Conservation (phyloP, 768 basidiomycete genomes). For the Sporobolomyces phaffii region DNA sequence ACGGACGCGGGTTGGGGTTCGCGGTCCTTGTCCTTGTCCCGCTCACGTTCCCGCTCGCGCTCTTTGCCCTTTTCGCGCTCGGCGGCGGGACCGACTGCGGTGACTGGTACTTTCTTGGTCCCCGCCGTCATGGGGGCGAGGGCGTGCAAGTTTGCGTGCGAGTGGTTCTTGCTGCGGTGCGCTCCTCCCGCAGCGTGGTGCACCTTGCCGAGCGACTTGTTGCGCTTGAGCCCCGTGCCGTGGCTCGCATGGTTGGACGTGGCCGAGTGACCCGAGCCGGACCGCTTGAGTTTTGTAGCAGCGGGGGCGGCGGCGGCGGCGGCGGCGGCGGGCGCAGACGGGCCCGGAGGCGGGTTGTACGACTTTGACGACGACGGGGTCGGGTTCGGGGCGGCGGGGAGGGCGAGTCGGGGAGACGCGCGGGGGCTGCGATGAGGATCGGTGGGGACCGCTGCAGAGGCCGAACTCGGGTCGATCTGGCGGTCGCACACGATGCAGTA, state of each 20-base stretch:
- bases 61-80: slow-evolving; percentile 5
- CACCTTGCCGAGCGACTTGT: slow-evolving; percentile 11
- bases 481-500: slow-evolving; percentile 35
- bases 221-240: slow-evolving; percentile 16
- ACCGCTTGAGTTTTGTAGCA: neutral
- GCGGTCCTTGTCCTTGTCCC: neutral
- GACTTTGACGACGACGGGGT: slow-evolving; percentile 10
- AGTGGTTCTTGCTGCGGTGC: neutral
- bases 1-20: neutral
- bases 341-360: neutral
- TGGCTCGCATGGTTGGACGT: neutral
- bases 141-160: slow-evolving; percentile 10
- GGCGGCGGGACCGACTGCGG: neutral
- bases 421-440: neutral
- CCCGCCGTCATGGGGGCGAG: slow-evolving; percentile 10
- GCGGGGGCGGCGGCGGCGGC: neutral
- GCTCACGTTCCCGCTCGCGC: neutral
- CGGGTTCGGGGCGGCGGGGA: neutral
- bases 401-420: neutral
- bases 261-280: neutral
- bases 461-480: neutral
- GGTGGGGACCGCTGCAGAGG: neutral
- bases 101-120: neutral
- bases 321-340: too few relatives aligned
- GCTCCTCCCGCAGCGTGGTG: slow-evolving; percentile 5